A percentile compares a stretch with the other conserved stretches of the same genome.
These are phyloP conservation scores for Kluyveromyces nonfermentans DNA, from an alignment of 805 yeast genomes.

Conservation along the genomic window DNA sequence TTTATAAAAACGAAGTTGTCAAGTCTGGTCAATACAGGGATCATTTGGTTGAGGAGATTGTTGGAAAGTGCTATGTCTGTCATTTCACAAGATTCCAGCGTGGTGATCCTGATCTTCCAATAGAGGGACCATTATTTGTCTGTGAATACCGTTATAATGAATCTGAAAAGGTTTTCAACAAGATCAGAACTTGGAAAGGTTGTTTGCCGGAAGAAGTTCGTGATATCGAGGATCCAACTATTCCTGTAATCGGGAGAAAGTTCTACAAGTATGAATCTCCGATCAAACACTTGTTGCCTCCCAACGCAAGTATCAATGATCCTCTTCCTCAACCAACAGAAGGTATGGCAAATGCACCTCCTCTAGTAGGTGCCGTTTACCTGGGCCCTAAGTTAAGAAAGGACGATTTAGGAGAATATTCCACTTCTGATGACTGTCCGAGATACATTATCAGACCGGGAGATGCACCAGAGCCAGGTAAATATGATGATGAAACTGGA, in stretches of 20 bases:
- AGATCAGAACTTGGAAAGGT: conserved; percentile 97
- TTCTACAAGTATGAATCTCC: conserved; percentile 77
- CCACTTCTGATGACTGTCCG: conserved; percentile 39
- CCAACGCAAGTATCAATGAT: conserved; percentile 62
- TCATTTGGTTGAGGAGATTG: conserved; percentile 78
- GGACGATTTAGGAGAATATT: conserved; percentile 76
- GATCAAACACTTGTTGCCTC: conserved; percentile 63
- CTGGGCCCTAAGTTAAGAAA: conserved; percentile 62
- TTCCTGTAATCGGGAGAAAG: conserved; percentile 60
- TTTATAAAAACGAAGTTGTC: conserved; percentile 90
- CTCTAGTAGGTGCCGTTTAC: conserved; percentile 88
- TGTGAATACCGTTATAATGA: conserved; percentile 95
- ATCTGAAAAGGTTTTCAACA: conserved; percentile 79
- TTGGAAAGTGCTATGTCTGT: conserved; percentile 90
- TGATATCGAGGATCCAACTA: conserved; percentile 68
- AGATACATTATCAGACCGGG: conserved; percentile 37
- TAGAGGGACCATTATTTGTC: conserved; percentile 77
- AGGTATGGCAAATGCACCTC: conserved; percentile 84
- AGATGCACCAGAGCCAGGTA: conserved; percentile 31
- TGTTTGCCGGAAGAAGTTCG: conserved; percentile 96
- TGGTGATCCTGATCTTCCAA: conserved; percentile 80
- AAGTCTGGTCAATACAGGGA: conserved; percentile 96
- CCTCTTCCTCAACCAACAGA: conserved; percentile 75
- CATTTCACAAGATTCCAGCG: conserved; percentile 91
- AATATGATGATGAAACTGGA: conserved; percentile 25